Base-by-base conservation (phyloP, 1,284 basidiomycete genomes). In the Kwoniella shivajii region DNA sequence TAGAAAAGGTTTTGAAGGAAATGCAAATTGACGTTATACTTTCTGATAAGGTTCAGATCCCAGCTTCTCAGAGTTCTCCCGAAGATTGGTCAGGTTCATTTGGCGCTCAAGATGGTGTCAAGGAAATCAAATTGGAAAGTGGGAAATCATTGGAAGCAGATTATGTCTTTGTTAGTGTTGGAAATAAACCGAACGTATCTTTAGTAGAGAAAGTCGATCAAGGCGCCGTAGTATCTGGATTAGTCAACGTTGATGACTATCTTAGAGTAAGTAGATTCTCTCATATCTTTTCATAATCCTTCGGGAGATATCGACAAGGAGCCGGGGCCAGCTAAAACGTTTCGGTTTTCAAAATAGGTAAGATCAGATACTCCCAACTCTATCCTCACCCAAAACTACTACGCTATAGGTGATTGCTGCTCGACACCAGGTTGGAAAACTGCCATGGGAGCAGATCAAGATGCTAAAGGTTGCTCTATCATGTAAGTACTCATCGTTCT, bases 141-240 rank as follows among this genome's bases (percentile, higher is more conserved):
- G 78, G 77, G 4, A 54, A 66, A 39, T 50, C 39, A 5, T 47
- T 78, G 43, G 58, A 72, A 36, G 72, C 75, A 38, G 79, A 81
- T 64, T 81, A 70, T 56, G 61, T 80, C 27, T 70, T 80, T 46
- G 47, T 79, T 51, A 73, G 74, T 7, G 66, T 71, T 22, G 80
- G 80, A 14, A 78, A 76, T 61, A 60, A 59, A 27, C 74, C 78
- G 22, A 78, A 79, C 60, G 72, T 75, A 0, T 38, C 41, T 5
- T 60, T 80, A 50, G 61, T 80, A 18, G 38, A 53, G 7, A 38
- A 24, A 4, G 48, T 50, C 16, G 71, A 80, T 61, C 44, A 70
- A 0, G 22, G 52, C 13, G 73, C 78, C n/a, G 57, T 72, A 45
- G 33, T 54, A 6, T 52, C 59, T 31, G 59, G 60, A 11, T 60